Percentiles rank a stretch among this genome's conserved stretches.
These are phyloP conservation scores for Linnemannia schmuckeri DNA, from an alignment of 192 early-diverging fungal genomes.

Conservation along the genomic window DNA sequence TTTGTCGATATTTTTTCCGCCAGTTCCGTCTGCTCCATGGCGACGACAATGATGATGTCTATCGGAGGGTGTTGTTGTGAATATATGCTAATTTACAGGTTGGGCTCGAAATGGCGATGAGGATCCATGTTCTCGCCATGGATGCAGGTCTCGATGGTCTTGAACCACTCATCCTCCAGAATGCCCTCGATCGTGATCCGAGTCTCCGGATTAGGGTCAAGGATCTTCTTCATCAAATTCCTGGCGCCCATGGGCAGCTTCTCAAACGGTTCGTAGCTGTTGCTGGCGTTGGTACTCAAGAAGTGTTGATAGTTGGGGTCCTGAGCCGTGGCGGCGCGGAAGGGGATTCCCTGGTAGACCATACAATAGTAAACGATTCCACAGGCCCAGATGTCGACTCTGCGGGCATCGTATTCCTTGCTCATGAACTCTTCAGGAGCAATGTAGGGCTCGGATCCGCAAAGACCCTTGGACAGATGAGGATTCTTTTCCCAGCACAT, in stretches of 20 bases:
- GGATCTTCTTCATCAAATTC: constrained; percentile 81
- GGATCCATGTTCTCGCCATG: constrained; percentile 55
- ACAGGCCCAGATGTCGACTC: constrained; percentile 94
- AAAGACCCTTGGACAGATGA: constrained; percentile 89
- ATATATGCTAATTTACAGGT: constrained; percentile 4
- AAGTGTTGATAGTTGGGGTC: constrained; percentile 77
- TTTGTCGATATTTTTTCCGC: not conserved
- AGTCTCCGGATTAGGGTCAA: constrained; percentile 82
- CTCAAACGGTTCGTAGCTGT: constrained; percentile 82
- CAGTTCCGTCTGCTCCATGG: not conserved
- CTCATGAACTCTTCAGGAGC: constrained; percentile 87
- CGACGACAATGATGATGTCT: not conserved
- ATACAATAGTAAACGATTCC: constrained; percentile 94
- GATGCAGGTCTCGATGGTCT: constrained; percentile 73
- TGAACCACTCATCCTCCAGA: constrained; percentile 82
- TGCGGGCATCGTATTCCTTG: constrained; percentile 90
- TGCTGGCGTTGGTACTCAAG: constrained; percentile 61
- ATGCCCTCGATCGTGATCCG: constrained; percentile 80
- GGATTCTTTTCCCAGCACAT: constrained; percentile 84
- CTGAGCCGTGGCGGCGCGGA: constrained; percentile 68
- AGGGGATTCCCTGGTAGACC: constrained; percentile 77
- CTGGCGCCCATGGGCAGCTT: constrained; percentile 75
- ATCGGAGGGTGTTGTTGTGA: not conserved
- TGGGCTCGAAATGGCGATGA: constrained; percentile 51
- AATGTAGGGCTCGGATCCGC: constrained; percentile 97